phyloP scores from a whole-genome alignment of 441 rosid genomes.

The Raphanus hybrid region DNA sequence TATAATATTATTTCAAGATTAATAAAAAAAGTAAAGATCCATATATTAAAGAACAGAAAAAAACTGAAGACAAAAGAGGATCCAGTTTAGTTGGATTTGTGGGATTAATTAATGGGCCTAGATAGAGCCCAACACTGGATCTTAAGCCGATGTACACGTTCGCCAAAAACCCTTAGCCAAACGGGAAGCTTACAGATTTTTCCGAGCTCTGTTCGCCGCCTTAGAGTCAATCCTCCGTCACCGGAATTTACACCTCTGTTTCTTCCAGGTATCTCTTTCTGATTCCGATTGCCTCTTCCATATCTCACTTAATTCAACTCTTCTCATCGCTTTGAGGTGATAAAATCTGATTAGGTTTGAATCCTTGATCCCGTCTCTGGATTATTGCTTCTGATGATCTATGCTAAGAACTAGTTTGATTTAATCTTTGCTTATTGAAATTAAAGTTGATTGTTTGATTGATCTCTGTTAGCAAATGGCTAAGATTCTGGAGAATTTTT shows the following conservation, averaged over 20 bases:
- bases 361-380: background rate
- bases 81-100: background rate
- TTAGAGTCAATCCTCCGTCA: conserved; percentile 5
- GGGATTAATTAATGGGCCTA: background rate
- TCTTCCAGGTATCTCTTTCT: conserved; percentile 17
- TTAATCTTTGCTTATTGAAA: background rate
- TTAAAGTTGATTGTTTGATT: background rate
- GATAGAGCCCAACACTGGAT: background rate
- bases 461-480: background rate
- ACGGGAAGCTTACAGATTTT: background rate
- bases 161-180: conserved; percentile 23
- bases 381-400: background rate
- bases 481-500: background rate
- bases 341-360: conserved; percentile 14
- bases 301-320: background rate
- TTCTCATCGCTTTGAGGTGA: background rate
- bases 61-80: background rate
- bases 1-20: background rate
- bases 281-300: background rate
- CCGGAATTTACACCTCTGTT: conserved; percentile 2
- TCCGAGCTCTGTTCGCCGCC: conserved; percentile 33
- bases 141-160: background rate
- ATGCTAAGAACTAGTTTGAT: background rate
- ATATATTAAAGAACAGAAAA: too few relatives aligned
- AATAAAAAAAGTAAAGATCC: too few relatives aligned